Conservation (phyloP, 768 basidiomycete species). For the Pleurotus cornucopiae region DNA sequence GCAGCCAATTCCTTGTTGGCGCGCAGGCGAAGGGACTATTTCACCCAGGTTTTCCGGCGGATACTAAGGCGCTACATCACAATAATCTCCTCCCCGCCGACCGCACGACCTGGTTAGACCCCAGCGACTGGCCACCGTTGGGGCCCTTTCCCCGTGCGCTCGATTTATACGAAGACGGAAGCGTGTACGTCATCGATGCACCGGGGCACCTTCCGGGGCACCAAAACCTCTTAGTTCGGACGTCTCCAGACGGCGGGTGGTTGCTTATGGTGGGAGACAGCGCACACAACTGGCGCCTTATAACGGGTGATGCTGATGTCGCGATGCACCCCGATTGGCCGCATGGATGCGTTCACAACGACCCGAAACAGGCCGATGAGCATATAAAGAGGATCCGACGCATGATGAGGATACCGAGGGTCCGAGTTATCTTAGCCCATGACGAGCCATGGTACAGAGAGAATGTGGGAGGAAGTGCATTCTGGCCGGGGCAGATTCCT, state of each 20-base stretch:
- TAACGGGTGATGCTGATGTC: constrained; percentile 40
- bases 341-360: constrained; percentile 35
- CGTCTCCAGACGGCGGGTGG: constrained; percentile 50
- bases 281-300: constrained; percentile 49
- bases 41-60: constrained; percentile 35
- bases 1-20: constrained; percentile 45
- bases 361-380: constrained; percentile 37
- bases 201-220: constrained; percentile 57
- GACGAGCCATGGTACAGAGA: constrained; percentile 47
- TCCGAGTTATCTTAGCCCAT: constrained; percentile 49
- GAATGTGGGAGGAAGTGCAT: constrained; percentile 37
- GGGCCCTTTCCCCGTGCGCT: constrained; percentile 48
- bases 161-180: constrained; percentile 57
- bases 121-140: constrained; percentile 31
- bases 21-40: constrained; percentile 31
- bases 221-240: constrained; percentile 49
- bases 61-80: constrained; percentile 28
- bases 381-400: constrained; percentile 36
- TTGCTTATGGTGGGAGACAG: constrained; percentile 52
- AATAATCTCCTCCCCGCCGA: constrained; percentile 31
- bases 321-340: constrained; percentile 24
- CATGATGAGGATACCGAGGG: constrained; percentile 31
- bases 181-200: constrained; percentile 53
- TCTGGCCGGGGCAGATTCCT: constrained; percentile 36
- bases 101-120: constrained; percentile 33